Evolutionary conservation across 306 rosid species (phyloP).

Genomic region (Erythrophleum fordii): DNA sequence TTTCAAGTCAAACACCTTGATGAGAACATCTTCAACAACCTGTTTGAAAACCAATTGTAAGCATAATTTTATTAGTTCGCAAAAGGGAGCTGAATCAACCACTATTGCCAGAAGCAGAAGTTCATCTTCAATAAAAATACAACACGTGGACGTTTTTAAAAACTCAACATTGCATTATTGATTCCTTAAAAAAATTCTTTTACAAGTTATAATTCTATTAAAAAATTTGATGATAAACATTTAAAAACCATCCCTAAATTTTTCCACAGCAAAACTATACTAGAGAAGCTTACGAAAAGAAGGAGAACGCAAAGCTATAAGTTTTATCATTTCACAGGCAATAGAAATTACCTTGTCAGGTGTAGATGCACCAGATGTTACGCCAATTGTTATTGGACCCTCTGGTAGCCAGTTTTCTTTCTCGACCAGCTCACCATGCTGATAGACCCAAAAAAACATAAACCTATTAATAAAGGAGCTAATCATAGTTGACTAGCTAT

Average conservation of each 20-base stretch:
- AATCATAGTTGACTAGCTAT: constrained; percentile 12
- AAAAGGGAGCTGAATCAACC: not conserved
- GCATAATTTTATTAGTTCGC: not conserved
- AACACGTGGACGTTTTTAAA: too few species aligned
- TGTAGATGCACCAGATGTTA: constrained; percentile 98
- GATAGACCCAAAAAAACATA: constrained; percentile 21
- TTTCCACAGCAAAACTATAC: not conserved
- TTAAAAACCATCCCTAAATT: not conserved
- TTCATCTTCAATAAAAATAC: too few species aligned
- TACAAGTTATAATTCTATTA: not conserved
- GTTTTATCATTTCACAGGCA: not conserved
- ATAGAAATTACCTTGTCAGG: constrained; percentile 88
- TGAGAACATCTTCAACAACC: constrained; percentile 88
- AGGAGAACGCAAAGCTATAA: constrained; percentile 24
- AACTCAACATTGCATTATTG: too few species aligned
- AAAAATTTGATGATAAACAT: too few species aligned
- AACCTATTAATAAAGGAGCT: not conserved
- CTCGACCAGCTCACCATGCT: constrained; percentile 98
- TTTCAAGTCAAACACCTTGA: constrained; percentile 83
- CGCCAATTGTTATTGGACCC: constrained; percentile 87
- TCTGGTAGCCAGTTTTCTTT: constrained; percentile 82
- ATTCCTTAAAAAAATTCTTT: not conserved
- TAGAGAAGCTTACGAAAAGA: constrained; percentile 17
- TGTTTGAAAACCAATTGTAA: constrained; percentile 32
- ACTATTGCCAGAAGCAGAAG: not conserved